These are phyloP conservation scores for Cryptococcus sp. DNA, from an alignment of 1,284 basidiomycete genomes.

Conservation along the genomic window DNA sequence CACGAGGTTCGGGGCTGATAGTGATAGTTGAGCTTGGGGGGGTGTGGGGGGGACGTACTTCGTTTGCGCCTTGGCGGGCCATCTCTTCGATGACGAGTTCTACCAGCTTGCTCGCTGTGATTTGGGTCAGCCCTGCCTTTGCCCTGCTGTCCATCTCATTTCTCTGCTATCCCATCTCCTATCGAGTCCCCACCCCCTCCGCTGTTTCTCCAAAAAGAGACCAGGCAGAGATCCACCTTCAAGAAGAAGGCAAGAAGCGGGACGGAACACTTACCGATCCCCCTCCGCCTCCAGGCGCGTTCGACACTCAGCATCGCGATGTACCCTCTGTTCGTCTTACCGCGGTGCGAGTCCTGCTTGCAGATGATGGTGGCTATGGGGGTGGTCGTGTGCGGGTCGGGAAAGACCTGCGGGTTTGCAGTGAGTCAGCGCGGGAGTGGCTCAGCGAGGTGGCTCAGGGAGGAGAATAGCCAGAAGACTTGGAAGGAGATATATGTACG, in stretches of 20 bases:
- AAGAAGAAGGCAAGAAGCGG: conserved; percentile 27
- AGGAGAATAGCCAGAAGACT: no score
- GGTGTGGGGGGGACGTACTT: conserved; percentile 58
- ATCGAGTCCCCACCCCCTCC: no score
- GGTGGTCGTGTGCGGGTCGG: conserved; percentile 24
- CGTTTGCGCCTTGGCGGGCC: conserved; percentile 73
- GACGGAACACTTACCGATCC: conserved; percentile 69
- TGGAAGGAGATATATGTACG: no score
- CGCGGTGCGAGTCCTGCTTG: conserved; percentile 84
- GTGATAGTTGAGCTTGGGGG: not conserved
- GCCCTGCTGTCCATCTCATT: no score
- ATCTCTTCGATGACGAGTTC: conserved; percentile 73
- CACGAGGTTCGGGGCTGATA: not conserved
- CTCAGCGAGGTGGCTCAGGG: no score
- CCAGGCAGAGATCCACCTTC: not conserved
- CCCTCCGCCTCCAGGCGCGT: conserved; percentile 73
- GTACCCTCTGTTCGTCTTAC: conserved; percentile 79
- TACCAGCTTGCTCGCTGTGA: conserved; percentile 70
- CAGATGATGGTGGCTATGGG: conserved; percentile 91
- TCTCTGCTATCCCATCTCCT: no score
- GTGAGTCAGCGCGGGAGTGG: conserved; percentile 3
- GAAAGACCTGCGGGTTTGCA: conserved; percentile 44
- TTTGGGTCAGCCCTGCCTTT: no score
- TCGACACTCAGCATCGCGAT: conserved; percentile 95
- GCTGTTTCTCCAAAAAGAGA: no score